phyloP scores from a whole-genome alignment of 1,139 yeast genomes.

The Kodamaea alishanica region DNA sequence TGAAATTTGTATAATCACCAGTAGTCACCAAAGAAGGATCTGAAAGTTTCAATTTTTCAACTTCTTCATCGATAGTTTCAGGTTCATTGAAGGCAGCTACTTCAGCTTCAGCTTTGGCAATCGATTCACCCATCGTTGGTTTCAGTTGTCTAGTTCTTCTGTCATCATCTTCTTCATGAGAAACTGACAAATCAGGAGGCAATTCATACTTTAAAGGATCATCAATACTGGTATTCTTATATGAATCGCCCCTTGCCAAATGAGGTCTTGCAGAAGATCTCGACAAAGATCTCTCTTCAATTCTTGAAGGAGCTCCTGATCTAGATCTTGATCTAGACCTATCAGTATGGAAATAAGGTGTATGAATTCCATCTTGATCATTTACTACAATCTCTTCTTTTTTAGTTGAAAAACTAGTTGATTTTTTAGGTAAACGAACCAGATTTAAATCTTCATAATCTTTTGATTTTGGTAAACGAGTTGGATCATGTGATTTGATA shows the following conservation, averaged over 20 bases:
- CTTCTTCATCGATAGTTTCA: conserved; percentile 8
- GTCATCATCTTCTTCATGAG: conserved; percentile 24
- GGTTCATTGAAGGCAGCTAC: conserved; percentile 12
- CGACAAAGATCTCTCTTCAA: conserved; percentile 16
- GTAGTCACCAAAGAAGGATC: conserved; percentile 46
- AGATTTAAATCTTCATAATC: conserved; percentile 5
- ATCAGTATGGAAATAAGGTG: conserved; percentile 46
- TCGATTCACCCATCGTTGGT: conserved; percentile 50
- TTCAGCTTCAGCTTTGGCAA: conserved; percentile 43
- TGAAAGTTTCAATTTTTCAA: conserved; percentile 21
- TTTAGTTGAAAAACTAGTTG: conserved; percentile 1
- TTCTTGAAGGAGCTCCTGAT: conserved; percentile 17
- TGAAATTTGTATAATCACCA: conserved; percentile 49
- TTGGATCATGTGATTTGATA: conserved; percentile 39
- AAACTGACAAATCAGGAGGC: conserved; percentile 35
- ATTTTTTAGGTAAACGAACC: conserved; percentile 1
- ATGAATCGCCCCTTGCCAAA: conserved; percentile 65
- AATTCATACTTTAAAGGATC: conserved; percentile 44
- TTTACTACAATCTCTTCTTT: conserved; percentile 1
- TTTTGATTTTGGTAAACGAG: conserved; percentile 28
- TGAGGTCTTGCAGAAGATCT: conserved; percentile 46
- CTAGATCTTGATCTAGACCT: conserved; percentile 31
- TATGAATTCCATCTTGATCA: conserved; percentile 26
- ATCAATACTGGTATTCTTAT: conserved; percentile 44
- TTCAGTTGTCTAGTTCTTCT: conserved; percentile 42